Evolutionary conservation across 2,329 filamentous ascomycete genomes (phyloP).

Genomic region (Drechslerella dactyloides): DNA sequence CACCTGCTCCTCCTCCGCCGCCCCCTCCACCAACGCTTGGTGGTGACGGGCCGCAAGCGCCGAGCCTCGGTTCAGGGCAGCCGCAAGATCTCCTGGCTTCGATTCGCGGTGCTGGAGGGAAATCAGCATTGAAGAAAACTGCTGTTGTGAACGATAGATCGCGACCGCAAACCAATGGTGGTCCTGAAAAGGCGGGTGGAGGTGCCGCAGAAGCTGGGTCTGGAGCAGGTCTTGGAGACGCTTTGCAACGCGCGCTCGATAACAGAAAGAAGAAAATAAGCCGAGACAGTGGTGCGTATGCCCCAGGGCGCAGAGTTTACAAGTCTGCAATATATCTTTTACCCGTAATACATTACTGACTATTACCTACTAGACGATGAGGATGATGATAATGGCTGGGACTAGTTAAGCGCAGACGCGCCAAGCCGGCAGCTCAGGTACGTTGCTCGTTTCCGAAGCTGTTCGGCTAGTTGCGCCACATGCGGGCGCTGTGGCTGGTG

Average conservation of each 20-base stretch:
- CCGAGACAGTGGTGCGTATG: slow-evolving; percentile 51
- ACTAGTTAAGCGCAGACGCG: slow-evolving; percentile 1
- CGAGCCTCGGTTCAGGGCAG: slow-evolving; percentile 58
- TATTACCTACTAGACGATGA: slow-evolving; percentile 44
- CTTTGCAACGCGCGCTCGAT: slow-evolving; percentile 51
- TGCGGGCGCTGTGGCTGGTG: slow-evolving; percentile 26
- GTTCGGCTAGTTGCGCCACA: slow-evolving; percentile 51
- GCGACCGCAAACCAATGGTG: slow-evolving; percentile 66
- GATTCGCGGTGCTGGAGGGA: slow-evolving; percentile 73
- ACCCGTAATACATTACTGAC: slow-evolving; percentile 1
- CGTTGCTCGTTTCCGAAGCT: slow-evolving; percentile 19
- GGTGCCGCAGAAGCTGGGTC: slow-evolving; percentile 10
- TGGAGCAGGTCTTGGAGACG: slow-evolving; percentile 48
- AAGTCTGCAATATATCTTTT: not conserved
- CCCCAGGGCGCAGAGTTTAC: not conserved
- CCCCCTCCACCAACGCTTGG: slow-evolving; percentile 57
- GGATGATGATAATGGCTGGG: slow-evolving; percentile 47
- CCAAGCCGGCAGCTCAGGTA: not conserved
- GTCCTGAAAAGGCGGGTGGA: slow-evolving; percentile 58
- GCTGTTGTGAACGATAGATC: slow-evolving; percentile 75
- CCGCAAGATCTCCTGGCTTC: slow-evolving; percentile 71
- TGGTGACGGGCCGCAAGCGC: slow-evolving; percentile 54
- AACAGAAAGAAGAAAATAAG: slow-evolving; percentile 53
- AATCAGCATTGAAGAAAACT: slow-evolving; percentile 74
- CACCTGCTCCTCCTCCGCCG: slow-evolving; percentile 59